Evolutionary conservation across 352 stramenopile genomes (phyloP).

Genomic region (Lagenidium sp.): DNA sequence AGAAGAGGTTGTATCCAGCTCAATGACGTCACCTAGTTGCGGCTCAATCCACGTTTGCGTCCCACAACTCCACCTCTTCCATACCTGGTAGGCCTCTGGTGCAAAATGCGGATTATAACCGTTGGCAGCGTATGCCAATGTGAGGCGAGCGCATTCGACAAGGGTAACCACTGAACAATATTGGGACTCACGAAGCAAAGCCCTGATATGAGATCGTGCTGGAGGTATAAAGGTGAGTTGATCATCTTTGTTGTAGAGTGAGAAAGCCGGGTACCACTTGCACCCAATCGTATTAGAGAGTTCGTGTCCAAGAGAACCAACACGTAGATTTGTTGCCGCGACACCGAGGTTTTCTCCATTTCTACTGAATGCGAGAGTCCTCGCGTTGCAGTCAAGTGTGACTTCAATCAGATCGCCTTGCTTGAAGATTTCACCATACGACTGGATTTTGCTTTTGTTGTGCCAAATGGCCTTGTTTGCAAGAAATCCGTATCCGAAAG

Average conservation of each 20-base stretch:
- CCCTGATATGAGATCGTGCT: too few relatives aligned
- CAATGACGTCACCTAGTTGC: not conserved
- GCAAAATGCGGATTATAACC: too few relatives aligned
- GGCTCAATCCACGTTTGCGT: slow-evolving; percentile 8
- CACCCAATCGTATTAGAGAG: slow-evolving; percentile 3
- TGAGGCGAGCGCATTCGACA: slow-evolving; percentile 7
- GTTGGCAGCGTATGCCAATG: too few relatives aligned
- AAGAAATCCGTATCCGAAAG: slow-evolving; percentile 84
- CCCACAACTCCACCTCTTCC: slow-evolving; percentile 6
- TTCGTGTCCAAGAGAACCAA: slow-evolving; percentile 5
- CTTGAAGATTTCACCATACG: slow-evolving; percentile 89
- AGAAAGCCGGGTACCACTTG: slow-evolving; percentile 85
- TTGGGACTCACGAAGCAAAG: slow-evolving; percentile 15
- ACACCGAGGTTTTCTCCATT: slow-evolving; percentile 85
- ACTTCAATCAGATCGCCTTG: slow-evolving; percentile 85
- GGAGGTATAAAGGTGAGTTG: slow-evolving; percentile 66
- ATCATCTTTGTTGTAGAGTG: slow-evolving; percentile 90
- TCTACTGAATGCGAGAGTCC: slow-evolving; percentile 75
- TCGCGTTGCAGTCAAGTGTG: slow-evolving; percentile 70
- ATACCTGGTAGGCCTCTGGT: too few relatives aligned
- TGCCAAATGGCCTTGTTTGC: slow-evolving; percentile 90
- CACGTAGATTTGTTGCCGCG: slow-evolving; percentile 61
- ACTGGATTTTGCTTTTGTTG: slow-evolving; percentile 85
- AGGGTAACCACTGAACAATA: slow-evolving; percentile 29
- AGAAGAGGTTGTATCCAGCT: not conserved